These are phyloP conservation scores for Rhodosporidiobolus sp. DNA, from an alignment of 768 basidiomycete species.

Conservation along the genomic window DNA sequence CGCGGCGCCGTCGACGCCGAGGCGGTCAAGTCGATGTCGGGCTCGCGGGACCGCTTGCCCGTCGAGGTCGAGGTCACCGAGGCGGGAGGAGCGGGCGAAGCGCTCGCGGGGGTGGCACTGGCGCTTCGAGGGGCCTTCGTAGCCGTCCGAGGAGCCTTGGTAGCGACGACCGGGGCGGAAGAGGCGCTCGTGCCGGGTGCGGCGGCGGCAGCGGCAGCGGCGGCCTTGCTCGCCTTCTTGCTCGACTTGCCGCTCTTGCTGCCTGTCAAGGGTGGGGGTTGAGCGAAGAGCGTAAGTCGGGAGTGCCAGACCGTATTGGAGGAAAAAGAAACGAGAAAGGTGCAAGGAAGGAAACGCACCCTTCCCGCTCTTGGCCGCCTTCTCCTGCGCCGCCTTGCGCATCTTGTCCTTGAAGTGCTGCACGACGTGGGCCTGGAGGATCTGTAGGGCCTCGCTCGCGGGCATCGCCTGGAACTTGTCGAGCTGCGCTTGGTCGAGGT, in stretches of 20 bases:
- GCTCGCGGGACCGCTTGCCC: constrained; percentile 10
- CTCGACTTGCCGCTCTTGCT: too few relatives aligned
- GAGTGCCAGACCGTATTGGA: too few relatives aligned
- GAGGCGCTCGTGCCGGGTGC: neutral
- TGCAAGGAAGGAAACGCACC: neutral
- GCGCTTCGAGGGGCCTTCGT: neutral
- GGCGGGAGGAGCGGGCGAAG: neutral
- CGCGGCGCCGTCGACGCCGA: neutral
- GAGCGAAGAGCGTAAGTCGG: neutral
- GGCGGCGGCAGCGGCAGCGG: neutral
- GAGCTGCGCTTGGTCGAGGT: constrained; percentile 68
- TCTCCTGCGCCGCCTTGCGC: constrained; percentile 43
- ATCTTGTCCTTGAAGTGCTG: constrained; percentile 75
- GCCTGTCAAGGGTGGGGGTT: neutral
- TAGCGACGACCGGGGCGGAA: neutral
- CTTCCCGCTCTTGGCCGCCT: constrained; percentile 46
- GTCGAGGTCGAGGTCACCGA: neutral
- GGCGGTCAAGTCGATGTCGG: constrained; percentile 3
- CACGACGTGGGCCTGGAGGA: constrained; percentile 80
- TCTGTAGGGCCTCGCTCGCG: constrained; percentile 72
- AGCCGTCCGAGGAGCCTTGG: neutral
- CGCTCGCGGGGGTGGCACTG: neutral
- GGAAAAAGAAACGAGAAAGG: neutral
- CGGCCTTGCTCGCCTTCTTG: neutral
- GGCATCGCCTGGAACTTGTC: constrained; percentile 74